Evolutionary conservation across 768 basidiomycete genomes (phyloP).

Genomic region (Serendipita vermifera): DNA sequence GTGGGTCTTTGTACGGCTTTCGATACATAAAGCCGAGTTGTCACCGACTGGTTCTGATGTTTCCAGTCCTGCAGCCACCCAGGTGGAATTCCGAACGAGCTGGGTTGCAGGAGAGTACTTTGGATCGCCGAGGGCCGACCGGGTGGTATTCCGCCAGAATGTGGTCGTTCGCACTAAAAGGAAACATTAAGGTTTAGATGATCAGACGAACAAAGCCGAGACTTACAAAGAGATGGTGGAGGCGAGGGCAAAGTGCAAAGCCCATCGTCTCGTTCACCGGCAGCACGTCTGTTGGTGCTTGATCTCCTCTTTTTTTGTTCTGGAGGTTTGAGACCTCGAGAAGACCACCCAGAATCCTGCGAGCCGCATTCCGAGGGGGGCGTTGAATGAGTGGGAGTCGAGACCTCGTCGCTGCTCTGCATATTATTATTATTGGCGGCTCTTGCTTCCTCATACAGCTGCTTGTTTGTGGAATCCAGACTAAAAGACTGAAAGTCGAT

Average conservation of each 20-base stretch:
- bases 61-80: slow-evolving; percentile 59
- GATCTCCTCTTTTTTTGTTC: not conserved
- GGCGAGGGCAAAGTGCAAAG: not conserved
- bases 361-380: slow-evolving; percentile 8
- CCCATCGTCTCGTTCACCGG: slow-evolving; percentile 9
- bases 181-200: not conserved
- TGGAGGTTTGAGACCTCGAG: slow-evolving; percentile 5
- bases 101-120: slow-evolving; percentile 63
- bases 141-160: slow-evolving; percentile 63
- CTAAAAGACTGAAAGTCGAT: too few relatives aligned
- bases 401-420: not conserved
- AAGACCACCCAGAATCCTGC: not conserved
- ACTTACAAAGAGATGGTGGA: not conserved
- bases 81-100: slow-evolving; percentile 63
- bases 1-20: slow-evolving; percentile 20
- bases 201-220: not conserved
- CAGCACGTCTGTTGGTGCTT: not conserved
- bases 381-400: not conserved
- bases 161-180: slow-evolving; percentile 61
- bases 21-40: slow-evolving; percentile 25
- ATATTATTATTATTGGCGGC: too few relatives aligned
- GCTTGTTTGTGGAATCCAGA: too few relatives aligned
- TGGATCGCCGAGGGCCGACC: slow-evolving; percentile 56
- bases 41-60: slow-evolving; percentile 44
- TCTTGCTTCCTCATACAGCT: too few relatives aligned